Base-by-base conservation (phyloP, 768 basidiomycete species). In the Lenzites betulinus region DNA sequence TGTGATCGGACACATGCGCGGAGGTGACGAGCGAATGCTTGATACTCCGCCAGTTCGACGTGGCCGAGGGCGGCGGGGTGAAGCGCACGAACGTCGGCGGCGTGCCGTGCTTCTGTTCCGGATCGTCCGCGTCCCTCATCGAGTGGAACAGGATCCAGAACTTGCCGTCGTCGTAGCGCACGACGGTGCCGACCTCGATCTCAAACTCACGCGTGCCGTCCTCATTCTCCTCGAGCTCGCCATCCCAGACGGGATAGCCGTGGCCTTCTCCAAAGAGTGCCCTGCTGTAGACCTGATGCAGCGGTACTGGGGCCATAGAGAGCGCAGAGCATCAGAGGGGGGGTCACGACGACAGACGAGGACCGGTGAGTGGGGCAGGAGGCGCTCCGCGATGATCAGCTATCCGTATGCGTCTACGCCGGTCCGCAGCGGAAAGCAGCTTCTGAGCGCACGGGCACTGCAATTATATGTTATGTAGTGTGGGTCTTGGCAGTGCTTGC, bases 231-330 rank as follows among this genome's bases (percentile, higher is more conserved):
- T 39, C 41, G 18, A 48, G 58, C 22, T 59, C 51, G 0, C 57
- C 58, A 22, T 44, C 36, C 62, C 62, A 63, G 38, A 63, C 46
- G 1, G 62, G 62, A 20, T 54, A 54, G 16, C 59, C 59, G 9
- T 54, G 36, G 26, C 53, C 52, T n/a, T 23, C 25, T 12, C 25
- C 20, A 16, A 60, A n/a, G 15, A 60, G 59, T 30, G 39, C 23
- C 13, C 49, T n/a, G 28, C 35, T 53, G 38, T 60, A 60, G 35
- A 60, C 46, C 13, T 54, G 30, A 35, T 51, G 36, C 7, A 51
- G 18, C 18, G 48, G 48, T 4, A 39, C 7, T 3, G 15, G 38
- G 15, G 15, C 38, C 38, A 39, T 39, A 13, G 38, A 33, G 30
- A 33, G 30, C 30, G 30, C 30, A 33, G 30, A 33, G 30, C 30